Percentiles rank a stretch among this genome's conserved stretches.
phyloP scores from a whole-genome alignment of 805 yeast genomes.

The Myxozyma lipomycoides region DNA sequence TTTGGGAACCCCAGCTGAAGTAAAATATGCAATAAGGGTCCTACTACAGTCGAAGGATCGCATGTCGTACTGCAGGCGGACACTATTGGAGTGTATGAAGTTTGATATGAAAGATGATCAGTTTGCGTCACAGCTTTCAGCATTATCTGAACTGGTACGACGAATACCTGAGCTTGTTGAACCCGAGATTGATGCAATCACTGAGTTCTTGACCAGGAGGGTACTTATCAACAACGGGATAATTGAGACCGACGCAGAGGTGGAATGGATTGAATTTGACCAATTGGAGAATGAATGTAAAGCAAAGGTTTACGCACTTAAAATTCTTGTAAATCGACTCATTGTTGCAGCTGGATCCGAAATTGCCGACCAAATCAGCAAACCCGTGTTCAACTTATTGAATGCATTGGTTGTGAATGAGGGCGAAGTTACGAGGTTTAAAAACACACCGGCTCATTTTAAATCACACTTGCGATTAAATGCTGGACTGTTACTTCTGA shows the following conservation, averaged over 20 bases:
- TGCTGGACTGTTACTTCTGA: slow-evolving; percentile 64
- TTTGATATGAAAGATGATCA: slow-evolving; percentile 40
- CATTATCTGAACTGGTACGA: slow-evolving; percentile 56
- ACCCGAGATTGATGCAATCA: slow-evolving; percentile 54
- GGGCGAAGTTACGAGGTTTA: slow-evolving; percentile 56
- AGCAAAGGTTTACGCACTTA: slow-evolving; percentile 52
- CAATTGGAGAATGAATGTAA: slow-evolving; percentile 42
- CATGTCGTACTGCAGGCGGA: slow-evolving; percentile 42
- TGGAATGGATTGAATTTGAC: slow-evolving; percentile 49
- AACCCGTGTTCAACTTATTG: slow-evolving; percentile 64
- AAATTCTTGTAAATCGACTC: slow-evolving; percentile 58
- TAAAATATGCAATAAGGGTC: slow-evolving; percentile 60
- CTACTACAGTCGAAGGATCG: slow-evolving; percentile 47
- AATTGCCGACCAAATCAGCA: slow-evolving; percentile 45
- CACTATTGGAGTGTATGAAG: slow-evolving; percentile 48
- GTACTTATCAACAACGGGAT: slow-evolving; percentile 52
- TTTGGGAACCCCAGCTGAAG: slow-evolving; percentile 55
- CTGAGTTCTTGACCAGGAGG: slow-evolving; percentile 56
- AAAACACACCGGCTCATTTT: slow-evolving; percentile 54
- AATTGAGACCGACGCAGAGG: slow-evolving; percentile 32
- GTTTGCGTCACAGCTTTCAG: slow-evolving; percentile 55
- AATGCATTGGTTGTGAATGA: slow-evolving; percentile 65
- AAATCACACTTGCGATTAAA: slow-evolving; percentile 60
- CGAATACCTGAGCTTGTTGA: slow-evolving; percentile 49
- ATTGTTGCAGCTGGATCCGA: slow-evolving; percentile 40